Evolutionary conservation across 2,329 filamentous ascomycete genomes (phyloP), one percentile per base, ranked within the genome.

Genomic region (Neurospora crassa): DNA sequence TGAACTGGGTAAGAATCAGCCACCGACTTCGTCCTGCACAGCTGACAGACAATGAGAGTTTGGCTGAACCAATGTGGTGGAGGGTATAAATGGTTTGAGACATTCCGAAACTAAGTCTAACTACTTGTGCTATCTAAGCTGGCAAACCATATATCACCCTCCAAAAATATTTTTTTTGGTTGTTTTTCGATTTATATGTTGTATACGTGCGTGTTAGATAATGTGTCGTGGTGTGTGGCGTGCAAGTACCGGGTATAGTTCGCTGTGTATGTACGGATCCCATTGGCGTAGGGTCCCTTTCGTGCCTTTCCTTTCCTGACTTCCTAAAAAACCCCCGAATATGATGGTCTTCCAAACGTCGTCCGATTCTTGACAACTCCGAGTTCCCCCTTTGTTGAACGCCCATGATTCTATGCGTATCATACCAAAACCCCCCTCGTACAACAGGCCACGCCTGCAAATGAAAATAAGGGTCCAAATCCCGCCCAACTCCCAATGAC

Each of bases 11-110:
- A 11, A 11, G 34, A 5, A 4, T 29, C 3, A n/a, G 29, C 10
- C 16, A 16, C 53, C 24, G 29, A 11, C 7, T 18, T 63, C 29
- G 14, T 18, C 18, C 24, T 37, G 14, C 53, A 34, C 16, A 16
- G 8, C 24, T 16, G 53, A 29, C 47, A 63, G 53, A 63, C 37
- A 18, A 16, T 10, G 3, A 18, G 24, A 37, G 53, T 11, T 37
- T 29, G 34, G 18, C 24, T 34, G 53, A 63, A 63, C 53, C 53
- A 37, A 37, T 3, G 16, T 71, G 40, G 41, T 53, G 70, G 71
- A 68, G 73, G 69, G 53, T 53, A 73, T 70, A 75, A 70, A 70
- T 75, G 72, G 72, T 47, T 72, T 70, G 40, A 75, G 74, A 75
- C 74, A 74, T 74, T 74, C 40, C 41, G 68, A 70, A 70, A 71